These are phyloP conservation scores for Stemphylium lycopersici DNA, from an alignment of 2,329 filamentous ascomycete species.

Conservation along the genomic window DNA sequence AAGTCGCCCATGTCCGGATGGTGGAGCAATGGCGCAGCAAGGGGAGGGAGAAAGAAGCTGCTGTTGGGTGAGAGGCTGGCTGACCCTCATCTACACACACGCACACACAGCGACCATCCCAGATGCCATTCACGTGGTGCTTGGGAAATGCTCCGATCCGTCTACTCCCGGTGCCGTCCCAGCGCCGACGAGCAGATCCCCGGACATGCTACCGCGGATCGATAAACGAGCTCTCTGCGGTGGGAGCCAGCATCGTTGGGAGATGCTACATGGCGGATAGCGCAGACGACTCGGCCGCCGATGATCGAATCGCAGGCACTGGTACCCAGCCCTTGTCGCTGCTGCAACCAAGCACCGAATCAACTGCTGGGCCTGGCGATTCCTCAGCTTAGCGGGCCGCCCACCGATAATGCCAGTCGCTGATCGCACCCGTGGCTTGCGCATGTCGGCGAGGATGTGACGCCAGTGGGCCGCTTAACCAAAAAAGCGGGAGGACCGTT, in stretches of 20 bases:
- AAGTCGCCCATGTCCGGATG: neutral
- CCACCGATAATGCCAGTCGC: slow-evolving; percentile 10
- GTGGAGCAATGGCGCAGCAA: neutral
- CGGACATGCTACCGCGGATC: neutral
- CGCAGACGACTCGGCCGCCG: neutral
- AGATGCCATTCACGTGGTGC: neutral
- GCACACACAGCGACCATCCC: neutral
- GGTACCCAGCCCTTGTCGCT: neutral
- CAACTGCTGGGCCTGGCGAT: neutral
- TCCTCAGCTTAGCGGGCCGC: slow-evolving; percentile 5
- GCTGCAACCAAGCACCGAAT: neutral
- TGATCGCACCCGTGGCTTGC: slow-evolving; percentile 7
- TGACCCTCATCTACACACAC: too few relatives aligned
- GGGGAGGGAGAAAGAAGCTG: neutral
- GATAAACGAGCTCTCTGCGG: slow-evolving; percentile 7
- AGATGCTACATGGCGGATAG: neutral
- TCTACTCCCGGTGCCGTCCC: neutral
- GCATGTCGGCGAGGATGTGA: slow-evolving; percentile 5
- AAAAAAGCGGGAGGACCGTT: slow-evolving; percentile 12
- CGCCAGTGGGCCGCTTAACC: slow-evolving; percentile 3
- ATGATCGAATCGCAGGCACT: too few relatives aligned
- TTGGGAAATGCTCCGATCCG: neutral
- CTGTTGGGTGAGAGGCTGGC: neutral
- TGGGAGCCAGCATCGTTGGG: neutral
- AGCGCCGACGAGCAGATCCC: too few relatives aligned